phyloP scores from a whole-genome alignment of 495 filamentous ascomycete species.

The Haplographium delicatum region DNA sequence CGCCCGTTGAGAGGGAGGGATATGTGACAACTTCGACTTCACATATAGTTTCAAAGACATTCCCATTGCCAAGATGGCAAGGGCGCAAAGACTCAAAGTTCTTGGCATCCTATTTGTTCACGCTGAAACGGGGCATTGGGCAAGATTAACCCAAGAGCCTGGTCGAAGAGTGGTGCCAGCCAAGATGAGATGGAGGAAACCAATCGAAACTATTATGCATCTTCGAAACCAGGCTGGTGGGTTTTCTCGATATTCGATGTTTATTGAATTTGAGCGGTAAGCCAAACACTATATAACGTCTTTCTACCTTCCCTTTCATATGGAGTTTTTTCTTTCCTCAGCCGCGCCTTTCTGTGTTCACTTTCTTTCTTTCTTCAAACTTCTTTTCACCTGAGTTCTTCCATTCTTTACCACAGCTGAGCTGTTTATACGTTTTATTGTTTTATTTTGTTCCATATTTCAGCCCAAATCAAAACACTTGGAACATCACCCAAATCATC shows the following conservation, averaged over 20 bases:
- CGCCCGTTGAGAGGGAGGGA: no score
- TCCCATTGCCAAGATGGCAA: no score
- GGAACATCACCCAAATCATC: no score
- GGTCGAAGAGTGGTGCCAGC: not conserved
- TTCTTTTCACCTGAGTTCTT: slow-evolving; percentile 1
- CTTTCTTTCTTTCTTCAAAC: slow-evolving; percentile 3
- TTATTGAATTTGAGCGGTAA: not conserved
- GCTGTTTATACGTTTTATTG: slow-evolving; percentile 12
- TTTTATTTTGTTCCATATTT: slow-evolving; percentile 11
- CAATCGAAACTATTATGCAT: slow-evolving; percentile 20
- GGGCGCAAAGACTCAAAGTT: not conserved
- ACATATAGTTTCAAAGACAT: slow-evolving; percentile 1
- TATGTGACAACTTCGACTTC: not conserved
- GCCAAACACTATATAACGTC: slow-evolving; percentile 2
- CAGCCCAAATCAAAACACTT: not conserved
- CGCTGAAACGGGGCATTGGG: no score
- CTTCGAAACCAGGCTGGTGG: not conserved
- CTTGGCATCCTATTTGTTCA: not conserved
- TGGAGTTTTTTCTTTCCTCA: slow-evolving; percentile 12
- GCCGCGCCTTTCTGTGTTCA: slow-evolving; percentile 17
- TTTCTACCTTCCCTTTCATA: not conserved
- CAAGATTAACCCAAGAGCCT: no score
- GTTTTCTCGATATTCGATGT: not conserved
- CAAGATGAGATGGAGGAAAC: slow-evolving; percentile 18
- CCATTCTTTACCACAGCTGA: slow-evolving; percentile 20